Conservation (phyloP, 2,329 filamentous ascomycete species). For the Hirsutella rhossiliensis region DNA sequence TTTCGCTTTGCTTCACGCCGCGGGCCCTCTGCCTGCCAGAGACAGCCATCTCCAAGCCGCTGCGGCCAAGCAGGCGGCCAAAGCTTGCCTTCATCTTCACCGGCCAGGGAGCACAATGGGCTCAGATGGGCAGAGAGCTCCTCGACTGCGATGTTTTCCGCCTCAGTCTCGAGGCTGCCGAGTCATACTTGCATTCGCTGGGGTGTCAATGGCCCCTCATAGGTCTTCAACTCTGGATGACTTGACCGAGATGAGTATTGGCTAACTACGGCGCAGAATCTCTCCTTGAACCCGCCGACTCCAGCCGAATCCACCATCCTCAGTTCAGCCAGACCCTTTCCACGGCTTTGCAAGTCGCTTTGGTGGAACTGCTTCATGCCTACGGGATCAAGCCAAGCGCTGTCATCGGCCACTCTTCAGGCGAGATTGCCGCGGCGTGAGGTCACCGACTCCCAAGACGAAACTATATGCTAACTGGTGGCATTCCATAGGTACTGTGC, state of each 20-base stretch:
- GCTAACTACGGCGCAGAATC: background rate
- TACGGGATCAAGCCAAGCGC: conserved; percentile 22
- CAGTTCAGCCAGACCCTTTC: conserved; percentile 22
- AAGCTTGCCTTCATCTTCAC: conserved; percentile 13
- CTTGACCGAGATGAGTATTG: conserved; percentile 9
- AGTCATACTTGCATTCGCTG: background rate
- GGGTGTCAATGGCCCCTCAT: background rate
- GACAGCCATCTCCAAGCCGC: background rate
- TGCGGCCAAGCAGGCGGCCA: conserved; percentile 3
- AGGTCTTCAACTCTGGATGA: conserved; percentile 14
- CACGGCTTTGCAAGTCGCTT: conserved; percentile 26
- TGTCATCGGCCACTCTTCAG: conserved; percentile 28
- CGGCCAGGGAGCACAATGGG: conserved; percentile 14
- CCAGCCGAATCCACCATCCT: conserved; percentile 7
- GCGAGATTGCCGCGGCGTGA: conserved; percentile 31
- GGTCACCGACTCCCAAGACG: too few species aligned
- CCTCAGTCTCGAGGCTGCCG: background rate
- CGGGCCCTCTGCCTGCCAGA: background rate
- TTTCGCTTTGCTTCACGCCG: background rate
- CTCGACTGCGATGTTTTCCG: background rate
- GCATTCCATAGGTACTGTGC: conserved; percentile 1
- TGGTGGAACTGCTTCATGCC: conserved; percentile 21
- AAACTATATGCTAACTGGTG: too few species aligned
- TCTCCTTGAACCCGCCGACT: background rate
- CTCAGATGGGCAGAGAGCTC: conserved; percentile 11